A percentile compares a stretch with the other conserved stretches of the same genome.
Evolutionary conservation across 345 rosid species (phyloP).

Genomic region (Passiflora organensis): DNA sequence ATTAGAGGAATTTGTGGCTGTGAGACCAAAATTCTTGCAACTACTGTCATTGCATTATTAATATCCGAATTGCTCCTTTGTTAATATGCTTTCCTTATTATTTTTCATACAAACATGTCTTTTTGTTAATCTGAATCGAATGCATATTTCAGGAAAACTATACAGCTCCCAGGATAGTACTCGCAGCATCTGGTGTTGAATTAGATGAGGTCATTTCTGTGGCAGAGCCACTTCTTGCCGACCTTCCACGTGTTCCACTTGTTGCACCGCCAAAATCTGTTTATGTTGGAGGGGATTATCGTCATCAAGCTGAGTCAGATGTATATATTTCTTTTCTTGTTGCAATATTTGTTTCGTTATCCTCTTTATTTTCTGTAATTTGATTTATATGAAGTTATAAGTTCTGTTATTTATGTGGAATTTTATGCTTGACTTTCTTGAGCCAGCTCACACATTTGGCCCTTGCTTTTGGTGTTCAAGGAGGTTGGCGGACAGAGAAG

Average conservation of each 20-base stretch:
- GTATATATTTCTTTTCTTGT: conserved; percentile 29
- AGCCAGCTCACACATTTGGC: conserved; percentile 69
- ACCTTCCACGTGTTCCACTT: conserved; percentile 49
- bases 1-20: conserved; percentile 72
- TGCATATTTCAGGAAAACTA: conserved; percentile 59
- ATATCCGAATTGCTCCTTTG: no score
- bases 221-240: conserved; percentile 81
- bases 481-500: conserved; percentile 73
- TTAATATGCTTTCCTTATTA: not conserved
- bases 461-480: conserved; percentile 86
- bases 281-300: conserved; percentile 87
- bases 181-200: conserved; percentile 86
- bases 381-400: not conserved
- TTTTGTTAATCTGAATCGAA: not conserved
- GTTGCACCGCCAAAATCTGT: conserved; percentile 61
- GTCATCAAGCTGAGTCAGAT: conserved; percentile 74
- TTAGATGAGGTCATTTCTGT: conserved; percentile 66
- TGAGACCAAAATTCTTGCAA: conserved; percentile 28
- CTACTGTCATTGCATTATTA: no score
- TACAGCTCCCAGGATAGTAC: conserved; percentile 72
- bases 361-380: not conserved
- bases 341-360: no score
- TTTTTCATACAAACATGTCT: not conserved
- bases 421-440: not conserved
- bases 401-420: not conserved